Base-by-base conservation (phyloP, 139 green algal species). In the Medakamo hakoo region DNA sequence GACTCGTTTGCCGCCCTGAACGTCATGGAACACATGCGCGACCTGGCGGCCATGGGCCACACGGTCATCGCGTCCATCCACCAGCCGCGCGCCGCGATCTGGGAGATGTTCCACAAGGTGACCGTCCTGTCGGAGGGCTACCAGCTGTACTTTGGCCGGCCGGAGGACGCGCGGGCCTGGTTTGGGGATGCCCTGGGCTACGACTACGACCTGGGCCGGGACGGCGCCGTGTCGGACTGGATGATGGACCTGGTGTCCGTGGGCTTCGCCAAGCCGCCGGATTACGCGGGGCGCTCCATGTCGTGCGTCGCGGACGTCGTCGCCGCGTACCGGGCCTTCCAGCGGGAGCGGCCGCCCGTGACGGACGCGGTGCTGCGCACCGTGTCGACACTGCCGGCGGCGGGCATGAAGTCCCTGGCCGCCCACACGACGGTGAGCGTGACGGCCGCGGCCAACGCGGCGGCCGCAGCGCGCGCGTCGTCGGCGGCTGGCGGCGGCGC, bases 241-340 rank as follows among this genome's bases (percentile, higher is more conserved):
- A 64, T 82, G 40, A 80, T 88, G 64, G 81, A 88, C 66, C 70
- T 85, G n/a, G 76, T 88, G 32, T 82, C 77, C 62, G 70, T 83
- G 23, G 73, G 67, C 32, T 87, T 84, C 64, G 57, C 66, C 3
- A 86, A 82, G 59, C 76, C 79, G 1, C 23, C 69, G 63, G 66
- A 73, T 61, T 59, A 49, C 25, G 26, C 26, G 1, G 58, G 59
- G 28, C 49, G 59, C 29, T 57, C 29, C 29, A 64, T 64, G 59
- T 30, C 19, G 28, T 30, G 19, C 29, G 4, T 25, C 14, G 2
- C 29, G 3, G 59, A 64, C 26, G 59, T 64, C 28, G 29, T 56
- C 28, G 19, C 20, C 2, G 59, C 59, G 18, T 31, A 31, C 18
- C 25, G 22, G 29, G 59, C 30, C 29, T 64, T 64, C 49, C 20